Base-by-base conservation (phyloP, 2,329 filamentous ascomycete species). In the Cladobotryum mycophilum region DNA sequence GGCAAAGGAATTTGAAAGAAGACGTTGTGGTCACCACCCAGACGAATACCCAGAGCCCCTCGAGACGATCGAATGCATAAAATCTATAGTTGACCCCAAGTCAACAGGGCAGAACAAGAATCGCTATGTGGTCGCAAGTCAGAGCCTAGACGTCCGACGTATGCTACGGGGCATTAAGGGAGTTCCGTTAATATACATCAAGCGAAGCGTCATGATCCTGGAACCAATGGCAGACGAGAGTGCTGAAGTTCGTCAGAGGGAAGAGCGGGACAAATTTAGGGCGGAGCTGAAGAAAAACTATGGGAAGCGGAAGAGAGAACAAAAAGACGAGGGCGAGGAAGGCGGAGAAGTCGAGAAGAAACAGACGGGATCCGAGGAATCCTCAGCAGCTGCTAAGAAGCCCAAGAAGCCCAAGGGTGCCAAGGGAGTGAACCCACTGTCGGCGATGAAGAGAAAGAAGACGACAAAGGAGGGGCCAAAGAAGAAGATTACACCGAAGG, bases 71-170 rank as follows among this genome's bases (percentile, higher is more conserved):
- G 86, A 89, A 56, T 95, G 89, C 64, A 68, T 95, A 41, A 71
- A 72, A 52, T 81, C 79, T 47, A 87, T 96, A 7, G 82, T 97
- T 48, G 91, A 91, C 61, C 81, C 88, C 12, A 93, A 93, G 65
- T 74, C 71, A 46, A 81, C 74, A 54, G 78, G 80, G 37, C 78
- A 79, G 52, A 93, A 93, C 66, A 89, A 89, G 70, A 82, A 90
- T 63, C 78, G 85, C 52, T 92, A 92, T 63, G 80, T 89, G 12
- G 84, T 92, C 17, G 88, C 88, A 8, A 85, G 80, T 55, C 88
- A 92, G 67, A 84, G 86, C 56, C 67, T 74, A 20, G 79, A 81
- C 40, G 76, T 88, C 42, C 73, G 88, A 57, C 74, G 76, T 43
- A 71, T 74, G 57, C 76, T 92, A 71, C 77, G 87, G 46, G 70